Base-by-base conservation (phyloP, 176 grass and related monocot genomes). In the Rhipidocladum racemiflorum region DNA sequence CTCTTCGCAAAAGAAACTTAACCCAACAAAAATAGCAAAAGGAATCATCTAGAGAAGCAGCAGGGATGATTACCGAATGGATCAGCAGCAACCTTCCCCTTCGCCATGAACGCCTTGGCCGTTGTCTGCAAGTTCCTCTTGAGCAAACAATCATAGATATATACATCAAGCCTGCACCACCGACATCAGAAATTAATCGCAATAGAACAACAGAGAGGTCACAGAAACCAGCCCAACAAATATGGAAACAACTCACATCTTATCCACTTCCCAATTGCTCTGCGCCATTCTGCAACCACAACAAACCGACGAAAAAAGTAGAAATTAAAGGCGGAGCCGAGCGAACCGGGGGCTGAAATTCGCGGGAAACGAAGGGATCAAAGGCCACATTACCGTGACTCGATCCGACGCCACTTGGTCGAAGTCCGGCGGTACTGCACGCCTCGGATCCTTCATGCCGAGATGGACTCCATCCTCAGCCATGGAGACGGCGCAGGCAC, bases 181-280 rank as follows among this genome's bases (percentile, higher is more conserved):
- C 35, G 64, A 25, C 72, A 87, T 44, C 38, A 3, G 35, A 83
- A 85, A 74, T 82, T 50, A 86, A 74, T 25, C 48, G 17, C n/a
- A 11, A 61, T 13, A 80, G 29, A 59, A 29, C 70, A 10, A 27
- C 5, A 12, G 0, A 28, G 53, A 24, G 55, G 12, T 14, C 44
- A 39, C 50, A 79, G 9, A 67, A 65, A 87, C 11, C 32, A 78
- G 66, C 23, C 1, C 15, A 36, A 76, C 0, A 34, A 46, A 32
- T 51, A 68, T 69, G 18, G 25, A 61, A 49, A 43, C 27, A 17
- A 38, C 90, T 90, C 72, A 97, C 95, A 97, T 97, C 88, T 97
- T 94, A 94, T 97, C 95, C 34, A 92, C 95, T 81, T 97, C 95
- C 95, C 95, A 97, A 63, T 97, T 94, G 85, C 90, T 97, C 86